Percentiles rank a stretch among this genome's conserved stretches.
These are phyloP conservation scores for Lentinus tigrinus DNA, from an alignment of 768 basidiomycete species.

Conservation along the genomic window DNA sequence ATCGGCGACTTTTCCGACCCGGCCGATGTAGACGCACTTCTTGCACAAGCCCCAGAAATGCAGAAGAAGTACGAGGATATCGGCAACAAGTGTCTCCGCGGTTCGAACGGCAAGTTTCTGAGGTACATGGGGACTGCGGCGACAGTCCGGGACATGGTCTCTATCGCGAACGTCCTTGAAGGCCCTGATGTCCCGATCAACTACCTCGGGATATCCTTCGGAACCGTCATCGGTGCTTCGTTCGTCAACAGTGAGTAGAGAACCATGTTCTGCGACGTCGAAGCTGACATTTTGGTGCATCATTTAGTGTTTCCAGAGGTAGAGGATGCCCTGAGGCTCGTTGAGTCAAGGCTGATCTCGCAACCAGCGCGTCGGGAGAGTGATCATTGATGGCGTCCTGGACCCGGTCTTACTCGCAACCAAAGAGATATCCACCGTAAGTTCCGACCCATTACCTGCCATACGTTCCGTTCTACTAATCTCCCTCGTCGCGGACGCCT, in stretches of 20 bases:
- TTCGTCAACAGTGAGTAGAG: slow-evolving; percentile 1
- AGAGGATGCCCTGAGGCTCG: too few species aligned
- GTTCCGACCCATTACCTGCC: background rate
- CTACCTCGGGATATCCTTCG: background rate
- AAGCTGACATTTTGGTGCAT: background rate
- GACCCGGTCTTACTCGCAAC: background rate
- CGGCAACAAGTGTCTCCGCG: background rate
- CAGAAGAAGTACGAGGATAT: background rate
- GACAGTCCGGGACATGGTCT: slow-evolving; percentile 4
- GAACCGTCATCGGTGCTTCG: slow-evolving; percentile 1
- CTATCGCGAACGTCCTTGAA: slow-evolving; percentile 3
- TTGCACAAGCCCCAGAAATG: background rate
- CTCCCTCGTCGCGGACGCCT: too few species aligned
- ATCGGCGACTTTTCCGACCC: background rate
- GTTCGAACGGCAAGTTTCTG: background rate
- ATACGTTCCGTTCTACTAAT: too few species aligned
- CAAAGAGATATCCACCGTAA: background rate
- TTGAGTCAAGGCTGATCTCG: too few species aligned
- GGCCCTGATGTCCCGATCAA: slow-evolving; percentile 3
- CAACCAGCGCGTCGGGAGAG: background rate
- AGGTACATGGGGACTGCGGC: slow-evolving; percentile 7
- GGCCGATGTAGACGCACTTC: background rate
- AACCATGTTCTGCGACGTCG: background rate
- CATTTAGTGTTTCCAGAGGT: slow-evolving; percentile 8
- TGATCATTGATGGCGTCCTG: background rate